Percentiles rank a stretch among this genome's conserved stretches.
These are phyloP conservation scores for Paramecium primaurelia DNA, from an alignment of 73 alveolate genomes.

Conservation along the genomic window DNA sequence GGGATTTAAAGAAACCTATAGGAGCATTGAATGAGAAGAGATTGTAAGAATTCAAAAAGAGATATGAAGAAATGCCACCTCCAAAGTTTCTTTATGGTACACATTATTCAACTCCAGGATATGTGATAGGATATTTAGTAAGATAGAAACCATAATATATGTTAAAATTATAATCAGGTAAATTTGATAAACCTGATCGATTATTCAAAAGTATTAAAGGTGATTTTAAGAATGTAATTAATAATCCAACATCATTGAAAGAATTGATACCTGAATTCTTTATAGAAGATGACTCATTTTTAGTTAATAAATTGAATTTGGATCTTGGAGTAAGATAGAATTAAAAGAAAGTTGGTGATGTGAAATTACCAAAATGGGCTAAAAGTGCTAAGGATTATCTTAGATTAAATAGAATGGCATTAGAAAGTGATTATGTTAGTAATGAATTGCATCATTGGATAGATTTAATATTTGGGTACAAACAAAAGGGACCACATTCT, in stretches of 20 bases:
- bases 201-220: slow-evolving; percentile 87
- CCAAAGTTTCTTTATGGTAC: slow-evolving; percentile 98
- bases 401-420: slow-evolving; percentile 74
- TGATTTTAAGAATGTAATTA: slow-evolving; percentile 88
- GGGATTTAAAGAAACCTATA: slow-evolving; percentile 97
- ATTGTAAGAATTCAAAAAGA: slow-evolving; percentile 76
- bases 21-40: slow-evolving; percentile 96
- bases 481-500: slow-evolving; percentile 86
- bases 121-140: slow-evolving; percentile 95
- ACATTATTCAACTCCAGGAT: slow-evolving; percentile 99
- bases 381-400: slow-evolving; percentile 60
- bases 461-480: slow-evolving; percentile 95
- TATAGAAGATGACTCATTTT: slow-evolving; percentile 77
- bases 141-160: slow-evolving; percentile 92
- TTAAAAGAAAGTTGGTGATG: slow-evolving; percentile 93
- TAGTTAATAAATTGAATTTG: slow-evolving; percentile 71
- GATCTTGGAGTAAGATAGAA: slow-evolving; percentile 91
- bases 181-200: slow-evolving; percentile 97
- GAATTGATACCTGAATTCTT: slow-evolving; percentile 97
- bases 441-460: slow-evolving; percentile 93
- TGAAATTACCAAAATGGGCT: slow-evolving; percentile 89
- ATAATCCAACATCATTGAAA: slow-evolving; percentile 90
- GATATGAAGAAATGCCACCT: slow-evolving; percentile 53
- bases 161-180: slow-evolving; percentile 96
- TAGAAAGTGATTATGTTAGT: slow-evolving; percentile 87